Evolutionary conservation across 2,329 filamentous ascomycete species (phyloP).

Genomic region (Didymella arachidicola): DNA sequence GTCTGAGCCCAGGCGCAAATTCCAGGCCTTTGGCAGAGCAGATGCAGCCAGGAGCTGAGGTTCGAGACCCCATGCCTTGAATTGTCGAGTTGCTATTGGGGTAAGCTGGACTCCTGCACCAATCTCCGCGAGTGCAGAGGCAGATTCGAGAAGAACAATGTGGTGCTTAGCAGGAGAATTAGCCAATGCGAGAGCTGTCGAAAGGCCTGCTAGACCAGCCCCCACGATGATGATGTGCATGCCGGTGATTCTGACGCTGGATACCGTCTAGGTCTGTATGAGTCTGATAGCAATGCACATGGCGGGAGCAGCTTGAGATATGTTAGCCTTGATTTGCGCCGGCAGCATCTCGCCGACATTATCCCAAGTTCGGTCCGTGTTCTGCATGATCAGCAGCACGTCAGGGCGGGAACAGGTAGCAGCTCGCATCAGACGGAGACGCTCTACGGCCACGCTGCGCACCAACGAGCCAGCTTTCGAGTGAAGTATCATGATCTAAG

Average conservation of each 20-base stretch:
- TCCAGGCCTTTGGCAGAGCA: slow-evolving; percentile 17
- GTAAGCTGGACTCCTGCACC: slow-evolving; percentile 19
- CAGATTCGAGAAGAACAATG: slow-evolving; percentile 12
- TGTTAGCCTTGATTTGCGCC: not conserved
- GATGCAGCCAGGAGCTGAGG: slow-evolving; percentile 15
- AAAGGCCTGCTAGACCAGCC: slow-evolving; percentile 18
- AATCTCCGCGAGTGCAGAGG: slow-evolving; percentile 10
- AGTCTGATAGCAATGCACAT: not conserved
- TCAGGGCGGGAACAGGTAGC: not conserved
- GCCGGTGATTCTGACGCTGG: not conserved
- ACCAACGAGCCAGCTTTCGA: not conserved
- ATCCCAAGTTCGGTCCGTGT: slow-evolving; percentile 8
- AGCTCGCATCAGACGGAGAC: not conserved
- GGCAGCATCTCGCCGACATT: slow-evolving; percentile 1
- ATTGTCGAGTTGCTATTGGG: slow-evolving; percentile 12
- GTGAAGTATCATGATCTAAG: not conserved
- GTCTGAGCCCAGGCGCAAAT: slow-evolving; percentile 44
- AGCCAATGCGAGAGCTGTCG: slow-evolving; percentile 12
- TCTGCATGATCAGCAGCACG: slow-evolving; percentile 1
- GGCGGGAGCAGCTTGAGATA: not conserved
- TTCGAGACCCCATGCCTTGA: slow-evolving; percentile 14
- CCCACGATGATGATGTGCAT: slow-evolving; percentile 16
- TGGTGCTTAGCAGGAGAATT: slow-evolving; percentile 5
- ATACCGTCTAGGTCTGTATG: too few relatives aligned
- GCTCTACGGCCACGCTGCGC: not conserved